These are phyloP conservation scores for Metschnikowia rubicola DNA, from an alignment of 805 yeast genomes.

Conservation along the genomic window DNA sequence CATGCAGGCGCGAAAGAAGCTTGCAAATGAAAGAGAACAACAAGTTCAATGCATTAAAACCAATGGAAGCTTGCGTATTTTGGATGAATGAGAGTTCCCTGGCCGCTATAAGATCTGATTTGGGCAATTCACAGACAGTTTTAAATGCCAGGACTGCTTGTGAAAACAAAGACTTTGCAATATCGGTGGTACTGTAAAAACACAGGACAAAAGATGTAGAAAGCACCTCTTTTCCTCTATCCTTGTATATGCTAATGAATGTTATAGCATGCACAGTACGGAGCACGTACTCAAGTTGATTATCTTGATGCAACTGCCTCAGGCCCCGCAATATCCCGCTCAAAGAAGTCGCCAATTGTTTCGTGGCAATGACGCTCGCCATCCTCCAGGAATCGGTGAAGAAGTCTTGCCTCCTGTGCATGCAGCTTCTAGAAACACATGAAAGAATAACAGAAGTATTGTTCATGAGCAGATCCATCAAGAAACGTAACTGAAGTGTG, in stretches of 20 bases:
- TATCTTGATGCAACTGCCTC: conserved; percentile 14
- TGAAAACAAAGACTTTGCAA: conserved; percentile 2
- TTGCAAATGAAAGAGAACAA: conserved; percentile 1
- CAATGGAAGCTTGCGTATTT: conserved; percentile 6
- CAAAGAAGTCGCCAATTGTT: conserved; percentile 27
- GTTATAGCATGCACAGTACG: conserved; percentile 34
- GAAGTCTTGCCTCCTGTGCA: conserved; percentile 47
- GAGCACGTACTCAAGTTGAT: conserved; percentile 28
- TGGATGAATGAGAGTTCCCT: conserved; percentile 1
- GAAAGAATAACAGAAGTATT: conserved; percentile 40
- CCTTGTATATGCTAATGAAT: conserved; percentile 22
- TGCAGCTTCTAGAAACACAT: conserved; percentile 43
- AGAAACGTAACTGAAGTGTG: conserved; percentile 51
- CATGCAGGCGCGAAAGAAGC: conserved; percentile 2
- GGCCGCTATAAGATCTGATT: not conserved
- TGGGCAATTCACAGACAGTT: conserved; percentile 1
- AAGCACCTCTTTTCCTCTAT: conserved; percentile 23
- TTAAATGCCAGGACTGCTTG: conserved; percentile 4
- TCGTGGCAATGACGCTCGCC: conserved; percentile 40
- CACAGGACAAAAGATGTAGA: conserved; percentile 43
- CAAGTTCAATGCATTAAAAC: conserved; percentile 1
- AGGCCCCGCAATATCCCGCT: conserved; percentile 21
- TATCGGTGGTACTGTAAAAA: conserved; percentile 39
- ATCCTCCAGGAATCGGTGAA: conserved; percentile 32
- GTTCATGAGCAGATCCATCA: conserved; percentile 47